Conservation (phyloP, 768 basidiomycete genomes). For the Mrakia blollopis region DNA sequence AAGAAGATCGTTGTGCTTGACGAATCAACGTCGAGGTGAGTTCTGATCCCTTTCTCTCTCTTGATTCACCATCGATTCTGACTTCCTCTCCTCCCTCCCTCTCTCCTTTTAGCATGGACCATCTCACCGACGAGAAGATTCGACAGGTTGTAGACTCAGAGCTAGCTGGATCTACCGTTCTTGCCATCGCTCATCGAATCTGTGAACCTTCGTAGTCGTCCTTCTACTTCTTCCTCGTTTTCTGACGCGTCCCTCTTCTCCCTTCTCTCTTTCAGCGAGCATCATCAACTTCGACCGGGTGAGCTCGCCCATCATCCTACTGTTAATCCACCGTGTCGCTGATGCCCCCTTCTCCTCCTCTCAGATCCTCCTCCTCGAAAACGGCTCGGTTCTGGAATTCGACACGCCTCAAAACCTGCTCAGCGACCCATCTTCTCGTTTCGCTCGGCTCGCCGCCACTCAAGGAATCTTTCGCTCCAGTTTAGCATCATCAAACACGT, state of each 20-base stretch:
- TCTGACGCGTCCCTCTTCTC: background rate
- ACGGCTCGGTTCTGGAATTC: conserved; percentile 10
- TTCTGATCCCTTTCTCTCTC: background rate
- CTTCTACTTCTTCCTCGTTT: background rate
- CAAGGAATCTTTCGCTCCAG: conserved; percentile 17
- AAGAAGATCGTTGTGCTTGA: conserved; percentile 35
- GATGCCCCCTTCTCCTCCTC: background rate
- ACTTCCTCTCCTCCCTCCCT: background rate
- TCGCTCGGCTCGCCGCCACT: background rate
- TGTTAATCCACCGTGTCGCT: background rate
- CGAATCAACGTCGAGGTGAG: conserved; percentile 25
- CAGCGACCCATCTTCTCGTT: background rate
- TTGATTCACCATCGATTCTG: background rate
- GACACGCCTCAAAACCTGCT: conserved; percentile 14
- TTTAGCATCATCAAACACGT: too few species aligned
- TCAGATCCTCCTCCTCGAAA: conserved; percentile 18
- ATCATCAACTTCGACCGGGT: background rate
- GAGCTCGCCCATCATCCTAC: background rate
- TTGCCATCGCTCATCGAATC: conserved; percentile 35
- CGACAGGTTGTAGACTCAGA: conserved; percentile 31
- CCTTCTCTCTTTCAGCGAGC: background rate
- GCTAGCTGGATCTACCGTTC: conserved; percentile 30
- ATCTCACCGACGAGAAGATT: conserved; percentile 34
- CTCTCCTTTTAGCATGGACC: conserved; percentile 33
- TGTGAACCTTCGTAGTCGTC: background rate